Base-by-base conservation (phyloP, 2,329 filamentous ascomycete genomes). In the Pyricularia sp. region DNA sequence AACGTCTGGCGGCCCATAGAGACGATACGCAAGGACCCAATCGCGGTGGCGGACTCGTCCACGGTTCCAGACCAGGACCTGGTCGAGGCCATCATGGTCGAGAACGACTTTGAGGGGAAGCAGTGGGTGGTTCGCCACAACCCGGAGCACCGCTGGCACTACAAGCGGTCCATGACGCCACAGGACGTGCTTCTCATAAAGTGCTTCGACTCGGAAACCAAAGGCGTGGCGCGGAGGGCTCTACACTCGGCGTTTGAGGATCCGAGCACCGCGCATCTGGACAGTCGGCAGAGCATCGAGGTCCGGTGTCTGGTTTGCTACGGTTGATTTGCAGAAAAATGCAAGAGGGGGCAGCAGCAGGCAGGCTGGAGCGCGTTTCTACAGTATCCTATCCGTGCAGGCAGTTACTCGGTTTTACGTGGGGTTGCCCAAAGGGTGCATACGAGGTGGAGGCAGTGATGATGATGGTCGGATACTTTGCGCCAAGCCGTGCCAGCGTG, bases 141-240 rank as follows among this genome's bases (percentile, higher is more conserved):
- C 70, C 74, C 75, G 0, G 71, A 73, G 5, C 79, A 81, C 70
- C 79, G 78, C 71, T 88, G 85, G 85, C 83, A 83, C 72, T 88
- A 81, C 75, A 80, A 85, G 69, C 79, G 81, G 71, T 76, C 73
- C 1, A 84, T 85, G 77, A 78, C 76, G 5, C 83, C 84, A 0
- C 79, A 82, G 36, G 81, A 88, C 74, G 82, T 83, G 2, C 78
- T 85, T 17, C 74, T 88, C 65, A 85, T 88, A 74, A 88, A 88
- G 73, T 86, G 84, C 71, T 88, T 84, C 73, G 86, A 88, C 76
- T 42, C 50, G 6, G 33, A 50, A 7, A 50, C 33, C 58, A 33
- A 23, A 23, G 65, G 65, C 11, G 82, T 82, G n/a, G 82, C 84
- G n/a, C 80, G 84, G 4, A 76, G 85, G 31, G 81, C 83, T 33